Base-by-base conservation (phyloP, 768 basidiomycete species). In the Phylloporus sp. region DNA sequence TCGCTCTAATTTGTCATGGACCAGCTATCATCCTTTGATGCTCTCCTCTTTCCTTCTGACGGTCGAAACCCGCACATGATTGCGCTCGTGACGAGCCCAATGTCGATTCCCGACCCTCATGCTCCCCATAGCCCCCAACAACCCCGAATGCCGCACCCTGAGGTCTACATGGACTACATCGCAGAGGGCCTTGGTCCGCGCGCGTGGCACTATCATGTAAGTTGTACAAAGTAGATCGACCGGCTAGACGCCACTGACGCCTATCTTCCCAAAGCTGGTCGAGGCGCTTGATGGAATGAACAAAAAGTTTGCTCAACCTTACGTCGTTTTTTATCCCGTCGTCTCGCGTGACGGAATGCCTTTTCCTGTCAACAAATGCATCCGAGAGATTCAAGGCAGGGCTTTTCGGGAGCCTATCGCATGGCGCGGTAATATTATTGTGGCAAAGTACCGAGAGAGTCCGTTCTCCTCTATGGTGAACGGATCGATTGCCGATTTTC, bases 121-220 rank as follows among this genome's bases (percentile, higher is more conserved):
- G 70, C 70, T 13, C 68, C 74, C 11, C 76, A 77, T 48, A 74
- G 73, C 39, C 64, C 71, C 49, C 68, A 75, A 26, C 76, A 76
- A 28, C 70, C 81, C 41, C 82, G 84, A 47, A 79, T 88, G 74
- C 89, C 89, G 0, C 89, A 91, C 66, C 89, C 89, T 11, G 88
- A 91, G 67, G 80, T 88, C 36, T 81, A 86, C 63, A 91, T 91
- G 88, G 87, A 91, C 69, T 87, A 85, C 69, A 83, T 91, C 59
- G 87, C 86, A 62, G 86, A 90, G 70, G 78, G 80, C 47, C 74
- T 80, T 53, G 84, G 83, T 28, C 70, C 80, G 16, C 77, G 82
- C 51, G 80, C 83, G 15, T 91, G 88, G 88, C 79, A 80, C 61
- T 87, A 81, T 66, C 80, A 85, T 71, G 88, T 88, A 56, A 59